Conservation (phyloP, 352 stramenopile genomes). For the Phytophthora agathidicida region DNA sequence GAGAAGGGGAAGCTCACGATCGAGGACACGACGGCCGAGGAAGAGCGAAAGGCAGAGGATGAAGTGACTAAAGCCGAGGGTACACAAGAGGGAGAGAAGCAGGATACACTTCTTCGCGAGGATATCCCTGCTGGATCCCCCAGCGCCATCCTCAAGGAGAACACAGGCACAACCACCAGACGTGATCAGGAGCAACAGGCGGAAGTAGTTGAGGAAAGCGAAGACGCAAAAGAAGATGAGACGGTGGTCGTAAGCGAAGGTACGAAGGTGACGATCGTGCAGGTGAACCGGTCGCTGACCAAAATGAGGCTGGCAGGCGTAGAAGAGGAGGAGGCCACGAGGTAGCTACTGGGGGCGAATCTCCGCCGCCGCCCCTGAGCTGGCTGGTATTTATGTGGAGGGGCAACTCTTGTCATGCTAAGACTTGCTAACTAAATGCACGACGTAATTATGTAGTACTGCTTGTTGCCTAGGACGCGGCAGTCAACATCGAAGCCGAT, state of each 20-base stretch:
- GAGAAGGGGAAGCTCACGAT: slow-evolving; percentile 83
- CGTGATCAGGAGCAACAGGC: slow-evolving; percentile 19
- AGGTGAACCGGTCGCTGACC: slow-evolving; percentile 44
- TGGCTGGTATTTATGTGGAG: slow-evolving; percentile 32
- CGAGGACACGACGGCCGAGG: slow-evolving; percentile 39
- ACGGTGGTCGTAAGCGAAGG: slow-evolving; percentile 36
- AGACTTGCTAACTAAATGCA: slow-evolving; percentile 21
- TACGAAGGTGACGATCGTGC: slow-evolving; percentile 56
- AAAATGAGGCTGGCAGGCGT: slow-evolving; percentile 41
- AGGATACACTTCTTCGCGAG: slow-evolving; percentile 19
- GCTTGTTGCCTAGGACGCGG: too few species aligned
- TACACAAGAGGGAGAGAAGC: slow-evolving; percentile 7
- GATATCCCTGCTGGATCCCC: slow-evolving; percentile 44
- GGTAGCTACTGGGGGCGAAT: slow-evolving; percentile 17
- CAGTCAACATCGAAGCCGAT: too few species aligned
- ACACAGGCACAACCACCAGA: slow-evolving; percentile 6
- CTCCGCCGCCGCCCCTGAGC: slow-evolving; percentile 6
- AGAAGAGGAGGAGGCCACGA: slow-evolving; percentile 25
- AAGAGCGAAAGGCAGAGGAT: slow-evolving; percentile 1
- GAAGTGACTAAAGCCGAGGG: not conserved
- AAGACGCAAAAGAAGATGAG: slow-evolving; percentile 15
- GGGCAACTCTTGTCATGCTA: slow-evolving; percentile 8
- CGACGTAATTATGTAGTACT: slow-evolving; percentile 22
- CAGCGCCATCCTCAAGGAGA: slow-evolving; percentile 7
- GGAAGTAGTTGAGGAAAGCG: not conserved